Percentiles rank a stretch among this genome's conserved stretches.
Evolutionary conservation across 2,329 filamentous ascomycete species (phyloP).

Genomic region (Graphilbum ipis-grandicollis): DNA sequence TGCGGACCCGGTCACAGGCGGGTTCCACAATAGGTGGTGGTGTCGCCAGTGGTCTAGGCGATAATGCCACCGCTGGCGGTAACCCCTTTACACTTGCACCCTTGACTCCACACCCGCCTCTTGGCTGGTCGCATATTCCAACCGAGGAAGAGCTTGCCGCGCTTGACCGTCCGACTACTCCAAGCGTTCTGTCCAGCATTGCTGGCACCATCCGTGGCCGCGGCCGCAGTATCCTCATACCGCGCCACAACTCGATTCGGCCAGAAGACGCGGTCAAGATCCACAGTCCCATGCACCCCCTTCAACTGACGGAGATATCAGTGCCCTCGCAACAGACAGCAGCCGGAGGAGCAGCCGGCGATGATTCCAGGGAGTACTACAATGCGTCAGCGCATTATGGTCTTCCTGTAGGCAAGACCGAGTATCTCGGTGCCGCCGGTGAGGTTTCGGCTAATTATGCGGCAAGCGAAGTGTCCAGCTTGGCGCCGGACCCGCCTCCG

Average conservation of each 20-base stretch:
- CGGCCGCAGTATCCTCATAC: slow-evolving; percentile 21
- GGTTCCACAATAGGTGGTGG: too few relatives aligned
- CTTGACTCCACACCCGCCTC: slow-evolving; percentile 44
- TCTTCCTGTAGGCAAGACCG: slow-evolving; percentile 21
- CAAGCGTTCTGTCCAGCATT: slow-evolving; percentile 34
- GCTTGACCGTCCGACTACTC: slow-evolving; percentile 28
- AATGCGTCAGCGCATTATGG: slow-evolving; percentile 29
- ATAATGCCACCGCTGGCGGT: not conserved
- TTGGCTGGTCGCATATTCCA: slow-evolving; percentile 79
- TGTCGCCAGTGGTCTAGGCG: not conserved
- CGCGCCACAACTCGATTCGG: slow-evolving; percentile 21
- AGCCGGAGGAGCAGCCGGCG: slow-evolving; percentile 14
- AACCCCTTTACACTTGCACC: slow-evolving; percentile 18
- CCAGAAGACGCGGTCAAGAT: slow-evolving; percentile 16
- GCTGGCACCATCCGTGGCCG: slow-evolving; percentile 36
- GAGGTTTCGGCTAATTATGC: slow-evolving; percentile 13
- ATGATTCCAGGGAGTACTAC: slow-evolving; percentile 18
- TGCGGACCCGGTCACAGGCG: slow-evolving; percentile 15
- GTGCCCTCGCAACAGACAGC: slow-evolving; percentile 29
- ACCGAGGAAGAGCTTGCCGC: slow-evolving; percentile 42
- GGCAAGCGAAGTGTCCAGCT: slow-evolving; percentile 22
- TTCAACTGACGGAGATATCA: slow-evolving; percentile 44
- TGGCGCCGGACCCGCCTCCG: slow-evolving; percentile 40
- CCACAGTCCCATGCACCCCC: slow-evolving; percentile 40
- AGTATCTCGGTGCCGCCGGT: slow-evolving; percentile 26